Evolutionary conservation across 1,284 basidiomycete genomes (phyloP).

Genomic region (Puccinia horiana): DNA sequence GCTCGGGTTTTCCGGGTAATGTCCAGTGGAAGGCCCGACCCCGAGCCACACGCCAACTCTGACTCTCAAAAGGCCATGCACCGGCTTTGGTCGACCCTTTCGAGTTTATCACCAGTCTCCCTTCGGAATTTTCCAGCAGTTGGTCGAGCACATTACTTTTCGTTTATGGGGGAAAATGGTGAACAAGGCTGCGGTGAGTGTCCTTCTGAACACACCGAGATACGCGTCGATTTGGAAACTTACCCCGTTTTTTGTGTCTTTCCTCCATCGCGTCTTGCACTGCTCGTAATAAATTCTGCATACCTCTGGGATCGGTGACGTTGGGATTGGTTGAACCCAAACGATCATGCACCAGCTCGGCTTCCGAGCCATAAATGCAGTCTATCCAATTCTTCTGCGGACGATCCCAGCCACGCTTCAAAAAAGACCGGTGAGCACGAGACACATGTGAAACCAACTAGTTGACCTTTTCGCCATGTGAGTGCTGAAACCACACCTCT

Average conservation of each 20-base stretch:
- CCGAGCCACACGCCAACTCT: no score
- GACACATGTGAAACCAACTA: neutral
- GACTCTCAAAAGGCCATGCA: neutral
- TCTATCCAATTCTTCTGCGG: conserved; percentile 4
- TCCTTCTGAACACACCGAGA: neutral
- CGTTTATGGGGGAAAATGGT: neutral
- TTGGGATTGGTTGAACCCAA: neutral
- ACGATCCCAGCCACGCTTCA: neutral
- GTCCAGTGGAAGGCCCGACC: no score
- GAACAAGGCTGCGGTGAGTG: neutral
- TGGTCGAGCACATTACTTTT: neutral
- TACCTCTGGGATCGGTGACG: neutral
- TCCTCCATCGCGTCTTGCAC: neutral
- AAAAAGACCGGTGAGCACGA: conserved; percentile 19
- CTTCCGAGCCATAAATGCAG: neutral
- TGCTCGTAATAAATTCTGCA: neutral
- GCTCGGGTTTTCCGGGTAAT: no score
- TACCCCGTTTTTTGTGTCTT: neutral
- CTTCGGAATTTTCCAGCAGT: neutral
- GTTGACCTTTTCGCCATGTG: neutral
- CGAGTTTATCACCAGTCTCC: neutral
- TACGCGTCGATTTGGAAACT: neutral
- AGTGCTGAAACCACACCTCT: neutral
- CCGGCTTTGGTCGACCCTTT: neutral
- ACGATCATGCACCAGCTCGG: neutral